Conservation (phyloP, 2,329 filamentous ascomycete species). For the Chaetothyriales sp. region DNA sequence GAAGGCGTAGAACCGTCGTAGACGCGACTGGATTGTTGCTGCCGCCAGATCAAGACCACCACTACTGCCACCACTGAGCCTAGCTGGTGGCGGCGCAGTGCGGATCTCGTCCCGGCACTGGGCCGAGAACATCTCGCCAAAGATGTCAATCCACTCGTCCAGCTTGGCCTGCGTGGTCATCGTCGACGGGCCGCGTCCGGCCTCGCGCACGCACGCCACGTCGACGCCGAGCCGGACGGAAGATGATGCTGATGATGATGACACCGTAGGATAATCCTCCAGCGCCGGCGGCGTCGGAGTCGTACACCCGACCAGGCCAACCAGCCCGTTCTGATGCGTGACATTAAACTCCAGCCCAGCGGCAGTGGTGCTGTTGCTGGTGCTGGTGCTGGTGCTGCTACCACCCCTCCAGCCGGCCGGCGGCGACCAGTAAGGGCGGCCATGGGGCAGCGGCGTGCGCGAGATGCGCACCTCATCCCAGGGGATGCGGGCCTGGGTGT, state of each 20-base stretch:
- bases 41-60: no score
- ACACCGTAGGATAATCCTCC: background rate
- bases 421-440: constrained; percentile 40
- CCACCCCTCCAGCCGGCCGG: constrained; percentile 14
- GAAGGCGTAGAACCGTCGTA: constrained; percentile 48
- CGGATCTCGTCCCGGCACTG: constrained; percentile 43
- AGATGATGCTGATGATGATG: no score
- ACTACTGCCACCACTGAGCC: no score
- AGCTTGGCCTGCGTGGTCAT: constrained; percentile 36
- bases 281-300: constrained; percentile 11
- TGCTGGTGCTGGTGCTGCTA: background rate
- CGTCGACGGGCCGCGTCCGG: constrained; percentile 29
- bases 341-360: constrained; percentile 47
- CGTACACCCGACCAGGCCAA: constrained; percentile 40
- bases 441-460: constrained; percentile 33
- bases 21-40: constrained; percentile 37
- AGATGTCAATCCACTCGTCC: constrained; percentile 44
- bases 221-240: constrained; percentile 38
- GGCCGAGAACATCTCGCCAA: constrained; percentile 43
- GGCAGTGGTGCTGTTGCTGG: background rate
- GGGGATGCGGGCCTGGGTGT: constrained; percentile 37
- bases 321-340: constrained; percentile 47
- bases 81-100: constrained; percentile 5
- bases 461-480: constrained; percentile 43
- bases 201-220: constrained; percentile 47